Conservation (phyloP, 2,329 filamentous ascomycete genomes). For the Penicillium sp. region DNA sequence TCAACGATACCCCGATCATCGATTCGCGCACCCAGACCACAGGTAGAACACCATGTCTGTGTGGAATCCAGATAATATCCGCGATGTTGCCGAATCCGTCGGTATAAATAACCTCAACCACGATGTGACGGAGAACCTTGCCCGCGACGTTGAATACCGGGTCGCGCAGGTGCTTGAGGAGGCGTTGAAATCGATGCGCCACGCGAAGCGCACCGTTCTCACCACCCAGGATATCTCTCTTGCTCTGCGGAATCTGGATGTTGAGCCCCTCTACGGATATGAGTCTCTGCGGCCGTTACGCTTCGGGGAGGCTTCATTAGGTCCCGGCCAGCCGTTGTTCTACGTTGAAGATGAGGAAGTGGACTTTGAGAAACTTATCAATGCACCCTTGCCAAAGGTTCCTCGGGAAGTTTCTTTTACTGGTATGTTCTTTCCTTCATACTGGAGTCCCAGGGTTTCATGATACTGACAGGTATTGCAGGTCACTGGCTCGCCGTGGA, state of each 20-base stretch:
- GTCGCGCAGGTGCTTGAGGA: conserved; percentile 92
- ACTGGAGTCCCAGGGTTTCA: not conserved
- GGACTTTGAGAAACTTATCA: conserved; percentile 98
- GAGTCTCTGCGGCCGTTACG: conserved; percentile 86
- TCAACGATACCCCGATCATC: conserved; percentile 5
- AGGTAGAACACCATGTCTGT: conserved; percentile 59
- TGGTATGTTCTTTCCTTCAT: conserved; percentile 56
- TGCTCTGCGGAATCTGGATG: conserved; percentile 82
- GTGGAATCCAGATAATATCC: conserved; percentile 96
- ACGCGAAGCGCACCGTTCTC: conserved; percentile 81
- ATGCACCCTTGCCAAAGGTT: conserved; percentile 91
- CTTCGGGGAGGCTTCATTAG: conserved; percentile 92
- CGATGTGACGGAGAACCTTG: conserved; percentile 83
- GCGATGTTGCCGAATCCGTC: conserved; percentile 93
- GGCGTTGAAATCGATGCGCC: conserved; percentile 94
- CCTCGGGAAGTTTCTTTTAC: conserved; percentile 92
- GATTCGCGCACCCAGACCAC: not conserved
- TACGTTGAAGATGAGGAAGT: conserved; percentile 99
- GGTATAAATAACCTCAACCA: conserved; percentile 81
- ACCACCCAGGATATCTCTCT: conserved; percentile 88
- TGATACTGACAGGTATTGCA: conserved; percentile 40
- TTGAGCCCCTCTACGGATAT: conserved; percentile 95
- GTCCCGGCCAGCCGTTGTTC: conserved; percentile 90
- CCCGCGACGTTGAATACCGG: conserved; percentile 94
- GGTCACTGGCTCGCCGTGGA: conserved; percentile 98